Base-by-base conservation (phyloP, 106 monocot species). In the Acanthochlamys bracteata region DNA sequence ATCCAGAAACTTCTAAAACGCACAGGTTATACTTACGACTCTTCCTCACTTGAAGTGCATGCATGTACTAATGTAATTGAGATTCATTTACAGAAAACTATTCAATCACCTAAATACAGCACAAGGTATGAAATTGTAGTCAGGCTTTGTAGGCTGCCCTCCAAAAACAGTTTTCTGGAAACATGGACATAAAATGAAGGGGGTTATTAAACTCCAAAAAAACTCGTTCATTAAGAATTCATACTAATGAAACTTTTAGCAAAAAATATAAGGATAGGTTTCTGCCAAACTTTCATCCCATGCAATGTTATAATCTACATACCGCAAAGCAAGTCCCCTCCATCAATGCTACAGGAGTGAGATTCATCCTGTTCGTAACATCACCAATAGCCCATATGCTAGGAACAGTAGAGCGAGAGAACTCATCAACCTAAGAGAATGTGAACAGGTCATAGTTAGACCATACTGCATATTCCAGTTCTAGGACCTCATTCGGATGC, bases 161-260 rank as follows among this genome's bases (percentile, higher is more conserved):
- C 98, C 98, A 76, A 92, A 99, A 41, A 99, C 98, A 74, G 98
- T 99, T 99, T 99, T 99, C 98, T 99, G 73, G 59, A 86, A 59
- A 9, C 26, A 70, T 74, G 67, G 59, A 49, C 49, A 49, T 12
- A 49, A 49, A 49, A 49, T 49, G 15, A 49, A 49, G 17, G 9
- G 2, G 2, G 2, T 14, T 9, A 17, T 17, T 49, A 14, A 17
- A 49, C 17, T 49, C 49, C 17, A 14, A 49, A 49, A 49, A 2
- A 17, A 49, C 49, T 4, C 2, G 9, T 17, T 49, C 12, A 49
- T 2, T 4, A 49, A 49, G 49, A 12, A 49, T 49, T 49, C 6
- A 6, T 49, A 49, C 49, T 2, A 1, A 49, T 4, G 17, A 71
- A 52, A 62, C 13, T 64, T 12, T 61, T 33, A 33, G 6, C 33